phyloP scores from a whole-genome alignment of 169 alveolate genomes.

The Pseudocohnilembus persalinus region DNA sequence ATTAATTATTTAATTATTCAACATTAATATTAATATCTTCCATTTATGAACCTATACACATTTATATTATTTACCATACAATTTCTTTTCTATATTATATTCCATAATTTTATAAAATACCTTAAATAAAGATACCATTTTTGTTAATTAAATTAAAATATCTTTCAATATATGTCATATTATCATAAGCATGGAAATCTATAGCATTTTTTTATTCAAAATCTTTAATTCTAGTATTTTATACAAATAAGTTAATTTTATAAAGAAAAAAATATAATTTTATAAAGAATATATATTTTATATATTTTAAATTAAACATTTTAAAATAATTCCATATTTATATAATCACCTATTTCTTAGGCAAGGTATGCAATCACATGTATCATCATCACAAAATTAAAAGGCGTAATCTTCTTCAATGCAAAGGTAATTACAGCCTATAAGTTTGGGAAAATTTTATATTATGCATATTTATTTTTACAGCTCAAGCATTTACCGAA shows the following conservation, averaged over 20 bases:
- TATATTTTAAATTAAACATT: too few relatives aligned
- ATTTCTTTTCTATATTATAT: not conserved
- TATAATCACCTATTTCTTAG: not conserved
- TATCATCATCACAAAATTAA: not conserved
- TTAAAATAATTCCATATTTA: too few relatives aligned
- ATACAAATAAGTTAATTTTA: too few relatives aligned
- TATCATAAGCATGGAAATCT: not conserved
- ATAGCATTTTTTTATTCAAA: not conserved
- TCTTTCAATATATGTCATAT: not conserved
- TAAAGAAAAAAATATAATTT: too few relatives aligned
- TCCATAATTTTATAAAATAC: too few relatives aligned
- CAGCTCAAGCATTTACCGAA: not conserved
- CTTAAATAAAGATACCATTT: too few relatives aligned
- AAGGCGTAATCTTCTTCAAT: not conserved
- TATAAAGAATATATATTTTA: too few relatives aligned
- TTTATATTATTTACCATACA: not conserved
- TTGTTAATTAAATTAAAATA: too few relatives aligned
- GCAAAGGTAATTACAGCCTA: not conserved
- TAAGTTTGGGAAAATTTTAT: not conserved
- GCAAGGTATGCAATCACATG: not conserved
- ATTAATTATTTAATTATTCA: too few relatives aligned
- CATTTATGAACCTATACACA: too few relatives aligned
- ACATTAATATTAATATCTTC: not conserved
- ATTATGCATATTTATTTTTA: not conserved
- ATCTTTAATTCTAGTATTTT: not conserved